Conservation (phyloP, 345 rosid genomes). For the Eucalyptus regnans region DNA sequence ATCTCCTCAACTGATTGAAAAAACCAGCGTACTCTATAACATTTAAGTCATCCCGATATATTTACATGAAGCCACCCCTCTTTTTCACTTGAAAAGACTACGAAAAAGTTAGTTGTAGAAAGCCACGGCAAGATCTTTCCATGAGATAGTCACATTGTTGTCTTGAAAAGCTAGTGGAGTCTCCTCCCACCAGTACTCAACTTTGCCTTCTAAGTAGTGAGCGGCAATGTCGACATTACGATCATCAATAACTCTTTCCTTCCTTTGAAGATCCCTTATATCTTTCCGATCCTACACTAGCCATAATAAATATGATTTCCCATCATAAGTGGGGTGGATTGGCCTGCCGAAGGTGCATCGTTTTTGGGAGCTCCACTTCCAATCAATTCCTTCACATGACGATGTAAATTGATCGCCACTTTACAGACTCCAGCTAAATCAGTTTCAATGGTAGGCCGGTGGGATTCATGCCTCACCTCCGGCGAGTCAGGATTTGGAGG, state of each 20-base stretch:
- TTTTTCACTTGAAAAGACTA: background rate
- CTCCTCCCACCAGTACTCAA: background rate
- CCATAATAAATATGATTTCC: background rate
- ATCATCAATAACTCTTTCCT: background rate
- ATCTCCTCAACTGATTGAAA: background rate
- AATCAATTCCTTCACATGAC: background rate
- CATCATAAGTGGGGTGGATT: background rate
- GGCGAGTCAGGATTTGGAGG: background rate
- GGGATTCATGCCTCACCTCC: background rate
- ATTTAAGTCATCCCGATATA: background rate
- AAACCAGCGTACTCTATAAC: background rate
- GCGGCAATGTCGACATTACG: background rate
- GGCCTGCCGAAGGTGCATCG: background rate
- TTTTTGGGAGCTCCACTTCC: background rate
- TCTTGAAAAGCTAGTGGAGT: background rate
- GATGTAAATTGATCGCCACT: background rate
- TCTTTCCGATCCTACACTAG: background rate
- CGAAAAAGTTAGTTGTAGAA: background rate
- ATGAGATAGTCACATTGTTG: background rate
- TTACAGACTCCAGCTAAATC: background rate
- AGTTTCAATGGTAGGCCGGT: background rate
- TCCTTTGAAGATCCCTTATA: background rate
- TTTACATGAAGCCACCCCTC: background rate
- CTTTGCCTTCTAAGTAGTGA: background rate
- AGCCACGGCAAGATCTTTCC: background rate